Percentiles rank a stretch among this genome's conserved stretches.
Conservation (phyloP, 495 filamentous ascomycete genomes). For the Aspergillus haitiensis region DNA sequence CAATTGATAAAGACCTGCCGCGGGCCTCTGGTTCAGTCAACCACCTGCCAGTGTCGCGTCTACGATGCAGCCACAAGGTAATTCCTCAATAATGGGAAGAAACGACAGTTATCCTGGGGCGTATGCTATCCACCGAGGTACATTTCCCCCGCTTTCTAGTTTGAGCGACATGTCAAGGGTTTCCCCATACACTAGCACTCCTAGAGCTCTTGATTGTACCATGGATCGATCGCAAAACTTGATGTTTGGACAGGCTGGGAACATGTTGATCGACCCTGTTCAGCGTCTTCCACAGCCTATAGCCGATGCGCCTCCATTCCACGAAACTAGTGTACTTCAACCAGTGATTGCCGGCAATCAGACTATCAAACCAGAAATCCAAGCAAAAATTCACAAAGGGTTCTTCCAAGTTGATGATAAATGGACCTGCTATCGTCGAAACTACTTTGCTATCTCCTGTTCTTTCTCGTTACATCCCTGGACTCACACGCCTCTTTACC, state of each 20-base stretch:
- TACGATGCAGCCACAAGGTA: slow-evolving; percentile 33
- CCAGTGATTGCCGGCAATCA: slow-evolving; percentile 60
- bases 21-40: slow-evolving; percentile 30
- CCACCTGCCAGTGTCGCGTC: slow-evolving; percentile 40
- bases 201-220: slow-evolving; percentile 35
- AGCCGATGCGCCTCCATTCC: slow-evolving; percentile 55
- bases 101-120: slow-evolving; percentile 37
- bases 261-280: slow-evolving; percentile 32
- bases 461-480: slow-evolving; percentile 65
- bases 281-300: slow-evolving; percentile 35
- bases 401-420: slow-evolving; percentile 84
- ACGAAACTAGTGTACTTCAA: slow-evolving; percentile 57
- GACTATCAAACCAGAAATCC: slow-evolving; percentile 70
- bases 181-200: slow-evolving; percentile 37
- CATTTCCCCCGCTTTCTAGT: slow-evolving; percentile 36
- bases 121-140: slow-evolving; percentile 38
- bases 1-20: slow-evolving; percentile 23
- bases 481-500: slow-evolving; percentile 45
- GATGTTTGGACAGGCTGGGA: slow-evolving; percentile 32
- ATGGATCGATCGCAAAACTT: slow-evolving; percentile 37
- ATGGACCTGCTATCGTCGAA: slow-evolving; percentile 95
- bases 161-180: slow-evolving; percentile 38
- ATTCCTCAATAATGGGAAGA: slow-evolving; percentile 35
- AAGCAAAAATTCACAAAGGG: slow-evolving; percentile 86
- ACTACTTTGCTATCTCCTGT: slow-evolving; percentile 90